Evolutionary conservation across 2,329 filamentous ascomycete species (phyloP).

Genomic region (Pseudocercospora musae): DNA sequence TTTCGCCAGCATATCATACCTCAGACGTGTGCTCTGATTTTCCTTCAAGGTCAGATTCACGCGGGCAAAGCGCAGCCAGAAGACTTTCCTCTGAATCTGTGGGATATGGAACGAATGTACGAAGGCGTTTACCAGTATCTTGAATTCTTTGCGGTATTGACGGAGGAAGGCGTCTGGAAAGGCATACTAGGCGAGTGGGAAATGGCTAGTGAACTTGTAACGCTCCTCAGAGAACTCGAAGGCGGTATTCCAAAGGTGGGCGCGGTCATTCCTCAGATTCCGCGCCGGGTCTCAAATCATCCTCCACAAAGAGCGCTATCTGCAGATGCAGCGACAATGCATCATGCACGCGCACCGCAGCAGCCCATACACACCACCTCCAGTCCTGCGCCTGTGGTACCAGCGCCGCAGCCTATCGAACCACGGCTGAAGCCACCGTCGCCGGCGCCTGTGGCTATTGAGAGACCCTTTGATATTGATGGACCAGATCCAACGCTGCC

Average conservation of each 20-base stretch:
- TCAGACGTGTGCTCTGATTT: constrained; percentile 90
- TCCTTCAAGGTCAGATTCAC: constrained; percentile 85
- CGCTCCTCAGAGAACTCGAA: constrained; percentile 81
- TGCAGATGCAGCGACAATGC: constrained; percentile 27
- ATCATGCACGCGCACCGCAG: constrained; percentile 10
- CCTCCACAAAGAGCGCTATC: constrained; percentile 27
- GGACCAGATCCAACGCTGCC: constrained; percentile 31
- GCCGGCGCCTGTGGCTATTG: constrained; percentile 49
- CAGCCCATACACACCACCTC: constrained; percentile 2
- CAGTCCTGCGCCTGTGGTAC: constrained; percentile 4
- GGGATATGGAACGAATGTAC: constrained; percentile 97
- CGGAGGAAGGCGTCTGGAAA: constrained; percentile 79
- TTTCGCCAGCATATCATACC: constrained; percentile 91
- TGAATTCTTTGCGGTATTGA: constrained; percentile 86
- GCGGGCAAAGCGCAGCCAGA: constrained; percentile 70
- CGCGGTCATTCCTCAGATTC: constrained; percentile 50
- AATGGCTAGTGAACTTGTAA: constrained; percentile 81
- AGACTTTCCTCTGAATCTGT: constrained; percentile 90
- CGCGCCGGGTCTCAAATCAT: constrained; percentile 21
- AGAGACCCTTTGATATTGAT: constrained; percentile 61
- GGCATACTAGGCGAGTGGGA: constrained; percentile 88
- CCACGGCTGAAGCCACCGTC: constrained; percentile 9
- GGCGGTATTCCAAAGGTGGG: constrained; percentile 77
- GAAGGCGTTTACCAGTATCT: constrained; percentile 92
- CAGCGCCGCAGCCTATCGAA: constrained; percentile 10